phyloP scores from a whole-genome alignment of 78 protist species.

The slime mould (Dictyostelium discoideum) region dicty_2.7 NC_007090.3:2636501-2637000 shows the following conservation, averaged over 20 bases:
- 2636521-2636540: neutral
- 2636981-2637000: neutral
- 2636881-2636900: neutral
- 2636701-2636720: neutral
- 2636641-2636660: neutral
- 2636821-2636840: neutral
- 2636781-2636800: neutral
- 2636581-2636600: neutral
- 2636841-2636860: neutral
- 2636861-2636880: neutral
- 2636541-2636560: neutral
- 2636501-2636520: too few species aligned
- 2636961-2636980: neutral
- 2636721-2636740: neutral
- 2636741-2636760: neutral
- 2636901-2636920: neutral
- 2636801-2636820: neutral
- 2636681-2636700: neutral
- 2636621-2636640: neutral
- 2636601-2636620: neutral
- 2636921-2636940: neutral
- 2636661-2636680: neutral
- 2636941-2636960: neutral
- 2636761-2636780: neutral
- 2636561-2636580: neutral